Base-by-base conservation (phyloP, 805 yeast species). In the Candida gorgasii region DNA sequence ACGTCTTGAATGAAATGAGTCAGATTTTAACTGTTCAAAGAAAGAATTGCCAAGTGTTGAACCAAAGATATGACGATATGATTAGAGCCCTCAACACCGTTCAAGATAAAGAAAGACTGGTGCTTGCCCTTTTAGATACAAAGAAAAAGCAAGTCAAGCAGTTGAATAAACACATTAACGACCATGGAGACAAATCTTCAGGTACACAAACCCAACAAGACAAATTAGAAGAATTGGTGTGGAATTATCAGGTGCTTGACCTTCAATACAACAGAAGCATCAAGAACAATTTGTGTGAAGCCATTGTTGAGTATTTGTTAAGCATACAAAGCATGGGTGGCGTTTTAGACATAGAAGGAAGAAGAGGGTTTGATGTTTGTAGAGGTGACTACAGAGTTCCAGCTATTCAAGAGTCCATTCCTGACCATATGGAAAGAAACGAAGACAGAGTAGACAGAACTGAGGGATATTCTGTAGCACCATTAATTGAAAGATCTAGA, bases 181-280 rank as follows among this genome's bases (percentile, higher is more conserved):
- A 34, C 12, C 37, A 34, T 23, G 53, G 53, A 9, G 43, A 32
- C 8, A 39, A 40, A 12, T 44, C 49, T 4, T 31, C 33, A 17
- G 41, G 45, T 16, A 41, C 48, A 17, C 34, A 34, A 23, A 33
- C 24, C 4, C 22, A 37, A 13, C 35, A 31, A 22, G 86, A 80
- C 51, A 65, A 68, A 40, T 54, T 80, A 24, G 85, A 80, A 53
- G 80, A 76, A 47, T 59, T 73, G 42, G 67, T 68, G 32, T 68
- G 73, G 46, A 71, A 78, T 27, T 63, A 76, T n/a, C 77, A 70
- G 42, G 75, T 79, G 16, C 76, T 77, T 5, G 75, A 75, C 45
- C 73, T 67, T 22, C 85, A 80, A 52, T 65, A 72, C 36, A 61
- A 66, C 7, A 65, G 78, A 35, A 65, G 80, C 0, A 72, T 80